Evolutionary conservation across 345 rosid genomes (phyloP), one percentile per base, ranked within the genome.

Genomic region (Sonneratia alba): DNA sequence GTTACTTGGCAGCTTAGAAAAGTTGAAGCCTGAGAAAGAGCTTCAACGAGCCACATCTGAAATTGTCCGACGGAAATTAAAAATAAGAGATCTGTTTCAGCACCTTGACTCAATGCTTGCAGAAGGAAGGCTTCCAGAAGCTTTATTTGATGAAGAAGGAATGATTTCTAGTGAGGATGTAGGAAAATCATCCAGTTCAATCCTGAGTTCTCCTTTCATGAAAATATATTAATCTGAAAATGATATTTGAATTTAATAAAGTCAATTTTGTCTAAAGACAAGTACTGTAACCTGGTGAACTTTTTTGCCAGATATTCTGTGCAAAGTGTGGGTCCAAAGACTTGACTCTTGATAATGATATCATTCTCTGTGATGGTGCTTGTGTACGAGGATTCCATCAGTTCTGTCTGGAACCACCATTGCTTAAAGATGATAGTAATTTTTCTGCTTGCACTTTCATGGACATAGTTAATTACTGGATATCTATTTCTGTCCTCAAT

Each of bases 311-410:
- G 98, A 96, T 96, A 74, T 92, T 89, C 81, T 96, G 99, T 81
- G 92, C 98, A 72, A 96, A 89, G 84, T 96, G 99, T 84, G 88
- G 91, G 70, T 89, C 98, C 70, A 84, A 92, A 82, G 99, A 96
- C 72, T 74, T 88, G 79, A 75, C 91, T 78, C 49, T 74, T 75
- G 84, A 89, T 74, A 91, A 96, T 75, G 99, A 96, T 84, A 92
- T 96, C 76, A 86, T 96, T 78, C 96, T 96, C 66, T 92, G 99
- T 37, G 99, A 96, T 74, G 99, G 99, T 63, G 83, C 85, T 74
- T 96, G 99, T 70, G 97, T 90, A 72, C 88, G 99, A 34, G 98
- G 94, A 57, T 96, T 91, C 79, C 99, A 96, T 76, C 99, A 96
- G 71, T 82, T 76, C 79, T 96, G 99, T 80, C 79, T 96, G 84